These are phyloP conservation scores for Russula lepida DNA, from an alignment of 768 basidiomycete genomes.

Conservation along the genomic window DNA sequence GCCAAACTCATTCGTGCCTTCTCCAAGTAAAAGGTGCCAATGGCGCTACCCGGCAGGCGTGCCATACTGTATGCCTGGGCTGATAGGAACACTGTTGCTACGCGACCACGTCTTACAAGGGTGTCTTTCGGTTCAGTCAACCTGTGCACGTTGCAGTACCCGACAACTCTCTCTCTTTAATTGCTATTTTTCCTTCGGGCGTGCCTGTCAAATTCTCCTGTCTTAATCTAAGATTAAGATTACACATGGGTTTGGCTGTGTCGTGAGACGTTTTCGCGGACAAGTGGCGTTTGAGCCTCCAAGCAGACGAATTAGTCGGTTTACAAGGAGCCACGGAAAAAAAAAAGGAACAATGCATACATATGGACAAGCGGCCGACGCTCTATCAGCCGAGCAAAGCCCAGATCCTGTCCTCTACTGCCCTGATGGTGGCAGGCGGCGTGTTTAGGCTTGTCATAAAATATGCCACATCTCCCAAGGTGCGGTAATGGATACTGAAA, in stretches of 20 bases:
- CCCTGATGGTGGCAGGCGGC: constrained; percentile 39
- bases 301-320: background rate
- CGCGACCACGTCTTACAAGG: background rate
- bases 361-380: background rate
- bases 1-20: constrained; percentile 90
- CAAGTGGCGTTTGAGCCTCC: constrained; percentile 9
- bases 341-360: background rate
- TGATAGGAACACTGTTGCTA: background rate
- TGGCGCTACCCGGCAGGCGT: background rate
- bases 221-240: background rate
- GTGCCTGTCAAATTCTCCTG: background rate
- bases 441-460: constrained; percentile 89
- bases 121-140: background rate
- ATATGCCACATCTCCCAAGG: constrained; percentile 87
- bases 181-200: background rate
- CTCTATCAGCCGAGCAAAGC: constrained; percentile 22
- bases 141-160: constrained; percentile 4
- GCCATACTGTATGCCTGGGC: background rate
- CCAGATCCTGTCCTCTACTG: constrained; percentile 58
- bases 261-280: background rate
- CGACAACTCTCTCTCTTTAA: background rate
- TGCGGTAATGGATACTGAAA: constrained; percentile 75
- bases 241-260: background rate
- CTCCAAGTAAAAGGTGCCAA: constrained; percentile 31
- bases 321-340: background rate